Evolutionary conservation across 768 basidiomycete species (phyloP).

Genomic region (Phaeotremella fagi): DNA sequence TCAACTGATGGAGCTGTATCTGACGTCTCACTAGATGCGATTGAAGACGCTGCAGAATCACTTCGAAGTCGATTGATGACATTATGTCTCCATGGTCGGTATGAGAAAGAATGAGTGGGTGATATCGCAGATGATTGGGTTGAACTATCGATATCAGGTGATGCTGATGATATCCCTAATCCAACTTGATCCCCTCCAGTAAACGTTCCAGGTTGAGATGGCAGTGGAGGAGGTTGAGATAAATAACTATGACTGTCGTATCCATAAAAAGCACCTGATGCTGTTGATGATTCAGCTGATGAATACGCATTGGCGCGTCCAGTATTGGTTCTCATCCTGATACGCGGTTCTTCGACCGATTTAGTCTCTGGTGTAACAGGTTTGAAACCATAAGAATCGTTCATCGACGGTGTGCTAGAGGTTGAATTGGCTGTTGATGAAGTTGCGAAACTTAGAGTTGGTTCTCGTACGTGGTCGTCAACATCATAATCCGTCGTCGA

Average conservation of each 20-base stretch:
- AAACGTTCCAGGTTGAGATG: slow-evolving; percentile 18
- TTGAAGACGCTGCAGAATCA: slow-evolving; percentile 32
- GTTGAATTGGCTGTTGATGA: slow-evolving; percentile 36
- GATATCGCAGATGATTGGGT: slow-evolving; percentile 13
- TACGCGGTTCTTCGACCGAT: slow-evolving; percentile 17
- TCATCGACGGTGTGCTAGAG: slow-evolving; percentile 34
- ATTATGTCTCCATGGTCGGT: slow-evolving; percentile 35
- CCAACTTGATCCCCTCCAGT: slow-evolving; percentile 26
- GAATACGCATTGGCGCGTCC: slow-evolving; percentile 36
- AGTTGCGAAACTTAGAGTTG: slow-evolving; percentile 35
- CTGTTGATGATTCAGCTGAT: slow-evolving; percentile 34
- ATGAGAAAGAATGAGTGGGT: slow-evolving; percentile 18
- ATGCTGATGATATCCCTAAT: slow-evolving; percentile 27
- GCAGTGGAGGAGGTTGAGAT: slow-evolving; percentile 38
- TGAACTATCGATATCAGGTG: slow-evolving; percentile 7
- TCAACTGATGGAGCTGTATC: slow-evolving; percentile 18
- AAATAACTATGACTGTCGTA: slow-evolving; percentile 26
- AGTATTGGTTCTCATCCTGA: slow-evolving; percentile 20
- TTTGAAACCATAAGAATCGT: slow-evolving; percentile 23
- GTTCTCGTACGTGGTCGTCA: slow-evolving; percentile 17
- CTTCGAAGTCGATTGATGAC: slow-evolving; percentile 29
- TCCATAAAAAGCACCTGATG: slow-evolving; percentile 30
- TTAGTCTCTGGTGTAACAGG: slow-evolving; percentile 18
- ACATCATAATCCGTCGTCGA: slow-evolving; percentile 27
- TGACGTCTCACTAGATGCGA: slow-evolving; percentile 25